These are phyloP conservation scores for Serpula lacrymans DNA, from an alignment of 768 basidiomycete species.

Conservation along the genomic window DNA sequence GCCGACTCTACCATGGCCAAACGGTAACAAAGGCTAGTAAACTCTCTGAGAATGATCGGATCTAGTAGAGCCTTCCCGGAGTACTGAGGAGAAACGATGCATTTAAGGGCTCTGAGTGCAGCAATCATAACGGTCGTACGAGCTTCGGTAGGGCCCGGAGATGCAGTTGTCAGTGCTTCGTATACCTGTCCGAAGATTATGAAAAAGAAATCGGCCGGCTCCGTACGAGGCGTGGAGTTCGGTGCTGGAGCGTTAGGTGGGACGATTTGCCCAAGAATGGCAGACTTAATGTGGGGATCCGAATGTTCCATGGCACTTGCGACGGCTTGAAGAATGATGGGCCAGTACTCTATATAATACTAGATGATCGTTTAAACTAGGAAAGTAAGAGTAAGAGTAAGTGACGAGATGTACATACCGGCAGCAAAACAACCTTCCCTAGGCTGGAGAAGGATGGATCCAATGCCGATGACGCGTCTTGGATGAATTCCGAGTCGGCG, in stretches of 20 bases:
- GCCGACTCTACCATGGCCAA: slow-evolving; percentile 86
- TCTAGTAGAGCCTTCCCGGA: slow-evolving; percentile 80
- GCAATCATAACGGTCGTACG: slow-evolving; percentile 53
- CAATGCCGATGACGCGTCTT: slow-evolving; percentile 69
- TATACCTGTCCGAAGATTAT: slow-evolving; percentile 92
- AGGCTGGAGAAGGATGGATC: slow-evolving; percentile 85
- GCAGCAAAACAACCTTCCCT: slow-evolving; percentile 86
- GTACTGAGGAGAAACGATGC: slow-evolving; percentile 75
- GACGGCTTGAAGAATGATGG: slow-evolving; percentile 79
- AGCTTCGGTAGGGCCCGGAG: slow-evolving; percentile 51
- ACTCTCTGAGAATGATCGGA: slow-evolving; percentile 83
- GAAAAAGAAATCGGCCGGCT: slow-evolving; percentile 82
- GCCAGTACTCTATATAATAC: slow-evolving; percentile 88
- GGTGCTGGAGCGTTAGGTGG: slow-evolving; percentile 20
- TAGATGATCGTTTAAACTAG: slow-evolving; percentile 25
- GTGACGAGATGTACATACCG: slow-evolving; percentile 50
- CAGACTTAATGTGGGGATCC: slow-evolving; percentile 67
- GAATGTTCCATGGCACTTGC: slow-evolving; percentile 71
- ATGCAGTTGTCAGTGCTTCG: slow-evolving; percentile 72
- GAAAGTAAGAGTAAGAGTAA: slow-evolving; percentile 2
- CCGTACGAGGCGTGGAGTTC: slow-evolving; percentile 33
- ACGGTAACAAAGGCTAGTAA: slow-evolving; percentile 83
- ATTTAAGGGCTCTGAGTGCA: slow-evolving; percentile 73
- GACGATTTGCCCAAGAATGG: slow-evolving; percentile 74
- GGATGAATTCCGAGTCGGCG: slow-evolving; percentile 82